These are phyloP conservation scores for Yamadazyma jaroonii DNA, from an alignment of 1,139 yeast genomes.

Conservation along the genomic window DNA sequence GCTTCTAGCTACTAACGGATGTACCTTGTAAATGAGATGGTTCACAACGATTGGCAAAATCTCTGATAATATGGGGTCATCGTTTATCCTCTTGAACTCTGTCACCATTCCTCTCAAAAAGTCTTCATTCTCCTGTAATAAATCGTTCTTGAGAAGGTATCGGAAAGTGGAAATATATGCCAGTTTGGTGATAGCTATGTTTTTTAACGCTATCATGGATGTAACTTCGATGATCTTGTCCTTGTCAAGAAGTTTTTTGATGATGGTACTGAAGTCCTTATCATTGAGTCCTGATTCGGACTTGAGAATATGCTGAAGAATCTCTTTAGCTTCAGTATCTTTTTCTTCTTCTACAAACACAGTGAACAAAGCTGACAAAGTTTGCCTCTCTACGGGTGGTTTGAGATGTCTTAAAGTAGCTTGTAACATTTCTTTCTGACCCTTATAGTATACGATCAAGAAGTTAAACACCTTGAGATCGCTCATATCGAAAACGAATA, in stretches of 20 bases:
- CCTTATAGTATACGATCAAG: constrained; percentile 1
- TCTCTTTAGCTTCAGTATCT: constrained; percentile 27
- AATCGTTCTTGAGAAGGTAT: constrained; percentile 5
- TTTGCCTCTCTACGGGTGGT: constrained; percentile 31
- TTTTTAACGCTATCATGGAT: constrained; percentile 19
- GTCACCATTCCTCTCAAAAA: constrained; percentile 6
- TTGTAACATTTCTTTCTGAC: constrained; percentile 15
- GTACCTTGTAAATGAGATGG: not conserved
- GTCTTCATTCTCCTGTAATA: not conserved
- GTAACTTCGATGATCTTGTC: constrained; percentile 23
- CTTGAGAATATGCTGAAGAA: constrained; percentile 30
- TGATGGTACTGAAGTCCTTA: constrained; percentile 27
- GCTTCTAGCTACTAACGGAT: constrained; percentile 2
- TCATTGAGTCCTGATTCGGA: constrained; percentile 23
- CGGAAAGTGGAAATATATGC: constrained; percentile 20
- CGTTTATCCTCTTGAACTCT: constrained; percentile 1
- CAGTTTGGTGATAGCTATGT: constrained; percentile 21
- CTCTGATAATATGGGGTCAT: not conserved
- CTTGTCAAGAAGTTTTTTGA: constrained; percentile 24
- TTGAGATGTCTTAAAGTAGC: constrained; percentile 18
- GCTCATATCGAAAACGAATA: not conserved
- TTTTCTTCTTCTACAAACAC: constrained; percentile 26
- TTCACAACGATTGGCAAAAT: constrained; percentile 6
- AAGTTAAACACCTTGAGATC: constrained; percentile 2
- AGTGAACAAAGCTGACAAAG: constrained; percentile 34